Conservation (phyloP, 129 eudicot genomes). For the Chrysanthemum seticuspe region DNA sequence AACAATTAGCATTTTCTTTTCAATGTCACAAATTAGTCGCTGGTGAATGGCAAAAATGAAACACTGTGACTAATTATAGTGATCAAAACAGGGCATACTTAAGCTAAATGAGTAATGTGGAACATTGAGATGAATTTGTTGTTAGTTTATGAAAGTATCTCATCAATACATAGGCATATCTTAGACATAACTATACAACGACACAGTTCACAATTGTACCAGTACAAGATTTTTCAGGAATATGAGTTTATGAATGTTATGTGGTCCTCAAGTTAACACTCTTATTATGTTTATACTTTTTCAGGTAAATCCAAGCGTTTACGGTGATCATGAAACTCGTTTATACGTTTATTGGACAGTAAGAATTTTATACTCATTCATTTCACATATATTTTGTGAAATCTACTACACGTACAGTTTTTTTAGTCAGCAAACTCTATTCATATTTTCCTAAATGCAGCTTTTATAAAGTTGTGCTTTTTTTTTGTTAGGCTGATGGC, state of each 20-base stretch:
- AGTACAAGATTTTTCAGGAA: background rate
- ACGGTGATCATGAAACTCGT: slow-evolving; percentile 65
- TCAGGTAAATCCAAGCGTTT: slow-evolving; percentile 75
- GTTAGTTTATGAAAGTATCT: no score
- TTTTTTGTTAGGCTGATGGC: slow-evolving; percentile 55
- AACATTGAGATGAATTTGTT: background rate
- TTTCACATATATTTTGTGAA: background rate
- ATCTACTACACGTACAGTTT: background rate
- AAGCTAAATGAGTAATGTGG: background rate
- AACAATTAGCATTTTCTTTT: no score
- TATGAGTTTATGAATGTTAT: background rate
- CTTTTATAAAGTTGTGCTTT: background rate
- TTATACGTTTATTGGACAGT: slow-evolving; percentile 66
- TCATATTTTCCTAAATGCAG: background rate
- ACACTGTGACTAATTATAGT: no score
- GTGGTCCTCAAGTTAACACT: background rate
- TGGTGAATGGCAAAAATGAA: no score
- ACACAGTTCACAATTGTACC: no score
- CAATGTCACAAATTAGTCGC: no score
- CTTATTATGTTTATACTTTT: slow-evolving; percentile 3
- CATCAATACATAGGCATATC: no score
- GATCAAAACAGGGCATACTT: no score
- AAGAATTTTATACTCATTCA: slow-evolving; percentile 13
- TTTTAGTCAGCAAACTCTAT: background rate
- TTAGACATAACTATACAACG: no score